phyloP scores from a whole-genome alignment of 1,284 basidiomycete genomes.

The Pseudozyma hubeiensis region DNA sequence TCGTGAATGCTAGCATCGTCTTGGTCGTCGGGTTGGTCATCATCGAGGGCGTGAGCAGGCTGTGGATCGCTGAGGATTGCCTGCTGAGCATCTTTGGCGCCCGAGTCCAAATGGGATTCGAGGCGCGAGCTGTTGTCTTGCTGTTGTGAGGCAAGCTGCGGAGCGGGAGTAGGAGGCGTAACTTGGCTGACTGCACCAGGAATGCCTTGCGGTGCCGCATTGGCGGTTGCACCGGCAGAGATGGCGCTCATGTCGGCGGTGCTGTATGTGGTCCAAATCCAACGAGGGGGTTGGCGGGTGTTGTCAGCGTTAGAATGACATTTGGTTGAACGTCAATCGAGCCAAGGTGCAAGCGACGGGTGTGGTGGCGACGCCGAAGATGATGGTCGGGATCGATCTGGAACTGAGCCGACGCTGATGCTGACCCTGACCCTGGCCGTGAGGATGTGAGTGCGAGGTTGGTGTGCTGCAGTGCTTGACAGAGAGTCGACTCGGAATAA shows the following conservation, averaged over 20 bases:
- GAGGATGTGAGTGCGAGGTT: too few relatives aligned
- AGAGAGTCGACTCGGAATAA: too few relatives aligned
- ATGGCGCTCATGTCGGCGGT: constrained; percentile 5
- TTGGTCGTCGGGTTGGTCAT: constrained; percentile 6
- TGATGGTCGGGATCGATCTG: background rate
- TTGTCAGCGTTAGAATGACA: background rate
- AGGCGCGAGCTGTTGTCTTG: background rate
- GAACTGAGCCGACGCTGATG: background rate
- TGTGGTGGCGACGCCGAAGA: background rate
- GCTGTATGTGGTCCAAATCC: background rate
- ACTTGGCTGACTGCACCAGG: constrained; percentile 24
- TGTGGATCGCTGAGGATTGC: constrained; percentile 46
- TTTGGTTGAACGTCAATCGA: background rate
- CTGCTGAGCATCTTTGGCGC: constrained; percentile 31
- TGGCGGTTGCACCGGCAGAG: constrained; percentile 21
- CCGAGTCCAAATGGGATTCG: constrained; percentile 24
- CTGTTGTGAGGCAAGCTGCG: constrained; percentile 11
- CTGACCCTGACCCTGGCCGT: too few relatives aligned
- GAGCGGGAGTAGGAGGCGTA: constrained; percentile 9
- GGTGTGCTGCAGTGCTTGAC: too few relatives aligned
- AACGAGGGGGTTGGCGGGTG: background rate
- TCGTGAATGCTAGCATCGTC: background rate
- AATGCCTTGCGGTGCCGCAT: constrained; percentile 19
- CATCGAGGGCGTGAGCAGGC: constrained; percentile 21
- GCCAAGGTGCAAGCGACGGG: background rate